phyloP scores from a whole-genome alignment of 1,139 yeast species.

The Suhomyces bribrorum region DNA sequence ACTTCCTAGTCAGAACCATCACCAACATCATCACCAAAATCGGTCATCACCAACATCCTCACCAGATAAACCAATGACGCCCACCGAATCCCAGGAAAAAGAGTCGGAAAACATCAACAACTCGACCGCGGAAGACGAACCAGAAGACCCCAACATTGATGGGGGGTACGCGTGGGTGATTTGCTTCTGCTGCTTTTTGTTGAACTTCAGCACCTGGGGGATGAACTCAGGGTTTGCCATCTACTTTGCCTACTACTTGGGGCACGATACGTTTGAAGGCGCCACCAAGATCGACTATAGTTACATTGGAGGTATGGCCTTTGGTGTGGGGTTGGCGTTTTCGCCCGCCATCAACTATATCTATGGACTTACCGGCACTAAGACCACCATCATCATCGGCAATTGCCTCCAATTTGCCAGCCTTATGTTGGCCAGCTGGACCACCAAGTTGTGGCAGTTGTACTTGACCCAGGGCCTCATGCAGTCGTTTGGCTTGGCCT shows the following conservation, averaged over 20 bases:
- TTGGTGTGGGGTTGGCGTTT: slow-evolving; percentile 38
- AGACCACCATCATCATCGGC: slow-evolving; percentile 40
- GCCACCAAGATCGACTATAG: slow-evolving; percentile 46
- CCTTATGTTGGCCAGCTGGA: slow-evolving; percentile 54
- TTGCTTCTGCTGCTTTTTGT: slow-evolving; percentile 41
- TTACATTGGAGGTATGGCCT: slow-evolving; percentile 44
- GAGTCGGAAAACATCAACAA: not conserved
- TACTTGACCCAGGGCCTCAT: slow-evolving; percentile 54
- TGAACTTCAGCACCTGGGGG: slow-evolving; percentile 54
- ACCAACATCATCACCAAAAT: not conserved
- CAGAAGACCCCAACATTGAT: slow-evolving; percentile 23
- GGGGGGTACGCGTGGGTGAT: slow-evolving; percentile 54
- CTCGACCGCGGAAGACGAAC: not conserved
- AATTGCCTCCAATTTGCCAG: slow-evolving; percentile 52
- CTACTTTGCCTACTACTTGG: slow-evolving; percentile 48
- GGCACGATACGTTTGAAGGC: slow-evolving; percentile 35
- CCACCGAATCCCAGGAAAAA: not conserved
- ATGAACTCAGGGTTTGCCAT: slow-evolving; percentile 56
- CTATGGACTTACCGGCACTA: slow-evolving; percentile 43
- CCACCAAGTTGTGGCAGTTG: slow-evolving; percentile 52
- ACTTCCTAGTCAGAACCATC: not conserved
- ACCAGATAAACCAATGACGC: not conserved
- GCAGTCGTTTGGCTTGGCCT: slow-evolving; percentile 51
- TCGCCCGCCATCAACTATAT: slow-evolving; percentile 42
- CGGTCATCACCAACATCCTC: too few species aligned